A percentile compares a stretch with the other conserved stretches of the same genome.
Conservation (phyloP, 352 stramenopile genomes). For the Globisporangium paddicum region DNA sequence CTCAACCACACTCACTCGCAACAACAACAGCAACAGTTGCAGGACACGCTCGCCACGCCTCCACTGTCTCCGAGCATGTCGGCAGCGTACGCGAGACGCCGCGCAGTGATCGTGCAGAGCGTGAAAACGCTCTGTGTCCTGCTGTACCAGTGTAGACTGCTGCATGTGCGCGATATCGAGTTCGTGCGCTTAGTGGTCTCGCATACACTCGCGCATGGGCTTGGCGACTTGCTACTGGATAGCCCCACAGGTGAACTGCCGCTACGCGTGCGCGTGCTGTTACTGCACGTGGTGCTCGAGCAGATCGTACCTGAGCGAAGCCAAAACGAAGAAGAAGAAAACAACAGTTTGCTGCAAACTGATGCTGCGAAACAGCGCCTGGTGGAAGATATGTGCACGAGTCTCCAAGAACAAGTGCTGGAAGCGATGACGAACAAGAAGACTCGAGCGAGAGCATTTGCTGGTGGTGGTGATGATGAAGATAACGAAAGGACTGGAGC, state of each 20-base stretch:
- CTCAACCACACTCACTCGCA: conserved; percentile 1
- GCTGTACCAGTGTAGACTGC: conserved; percentile 35
- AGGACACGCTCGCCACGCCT: conserved; percentile 2
- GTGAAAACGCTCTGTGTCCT: conserved; percentile 29
- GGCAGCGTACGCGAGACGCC: conserved; percentile 1
- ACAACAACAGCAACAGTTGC: not conserved
- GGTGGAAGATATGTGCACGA: conserved; percentile 31
- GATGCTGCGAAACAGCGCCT: conserved; percentile 15
- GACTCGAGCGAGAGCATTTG: not conserved
- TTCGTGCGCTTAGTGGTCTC: conserved; percentile 14
- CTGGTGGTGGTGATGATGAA: not conserved
- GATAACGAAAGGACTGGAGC: not conserved
- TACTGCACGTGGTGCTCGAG: conserved; percentile 10
- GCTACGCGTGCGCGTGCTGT: conserved; percentile 17
- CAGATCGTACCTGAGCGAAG: not conserved
- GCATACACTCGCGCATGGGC: conserved; percentile 2
- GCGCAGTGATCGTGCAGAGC: conserved; percentile 19
- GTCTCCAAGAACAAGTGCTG: conserved; percentile 33
- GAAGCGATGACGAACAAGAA: conserved; percentile 21
- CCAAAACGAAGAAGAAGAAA: not conserved
- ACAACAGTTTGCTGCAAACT: not conserved
- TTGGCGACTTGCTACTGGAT: conserved; percentile 13
- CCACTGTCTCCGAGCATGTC: not conserved
- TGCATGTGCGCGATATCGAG: conserved; percentile 17
- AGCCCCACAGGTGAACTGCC: conserved; percentile 10